These are phyloP conservation scores for Cytospora leucostoma DNA, from an alignment of 2,329 filamentous ascomycete genomes.

Conservation along the genomic window DNA sequence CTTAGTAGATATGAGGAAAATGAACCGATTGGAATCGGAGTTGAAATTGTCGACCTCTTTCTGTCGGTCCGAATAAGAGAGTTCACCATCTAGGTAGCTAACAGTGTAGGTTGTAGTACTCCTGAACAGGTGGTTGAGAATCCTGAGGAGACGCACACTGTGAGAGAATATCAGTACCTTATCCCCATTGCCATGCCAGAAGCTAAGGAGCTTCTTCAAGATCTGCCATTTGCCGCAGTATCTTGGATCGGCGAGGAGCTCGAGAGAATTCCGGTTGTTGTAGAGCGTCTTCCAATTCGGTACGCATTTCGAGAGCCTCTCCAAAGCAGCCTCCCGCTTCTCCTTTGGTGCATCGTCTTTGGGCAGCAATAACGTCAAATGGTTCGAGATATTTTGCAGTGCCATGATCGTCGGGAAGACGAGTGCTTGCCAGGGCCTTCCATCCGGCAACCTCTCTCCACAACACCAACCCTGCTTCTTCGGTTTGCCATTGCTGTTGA, in stretches of 20 bases:
- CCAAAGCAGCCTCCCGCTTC: slow-evolving; percentile 77
- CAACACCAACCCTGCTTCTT: slow-evolving; percentile 84
- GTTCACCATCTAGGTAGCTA: slow-evolving; percentile 83
- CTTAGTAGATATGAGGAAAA: slow-evolving; percentile 92
- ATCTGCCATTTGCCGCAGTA: slow-evolving; percentile 98
- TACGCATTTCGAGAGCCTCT: slow-evolving; percentile 71
- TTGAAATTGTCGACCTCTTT: slow-evolving; percentile 89
- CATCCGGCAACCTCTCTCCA: slow-evolving; percentile 58
- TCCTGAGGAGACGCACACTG: slow-evolving; percentile 79
- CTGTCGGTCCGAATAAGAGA: slow-evolving; percentile 81
- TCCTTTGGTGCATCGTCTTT: slow-evolving; percentile 56
- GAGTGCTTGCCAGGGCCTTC: slow-evolving; percentile 69
- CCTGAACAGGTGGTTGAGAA: slow-evolving; percentile 82
- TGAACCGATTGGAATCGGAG: slow-evolving; percentile 80
- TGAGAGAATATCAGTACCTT: slow-evolving; percentile 97
- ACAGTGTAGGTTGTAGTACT: slow-evolving; percentile 84
- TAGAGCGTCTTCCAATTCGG: slow-evolving; percentile 78
- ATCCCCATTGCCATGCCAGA: slow-evolving; percentile 88
- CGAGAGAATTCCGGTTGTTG: slow-evolving; percentile 72
- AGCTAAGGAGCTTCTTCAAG: slow-evolving; percentile 78
- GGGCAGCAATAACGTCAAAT: slow-evolving; percentile 86
- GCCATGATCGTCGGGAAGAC: slow-evolving; percentile 85
- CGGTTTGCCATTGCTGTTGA: slow-evolving; percentile 30
- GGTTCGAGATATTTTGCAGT: slow-evolving; percentile 87
- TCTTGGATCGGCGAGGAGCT: slow-evolving; percentile 80